Evolutionary conservation across 2,329 filamentous ascomycete species (phyloP).

Genomic region (Mycosphaerella arachidis): DNA sequence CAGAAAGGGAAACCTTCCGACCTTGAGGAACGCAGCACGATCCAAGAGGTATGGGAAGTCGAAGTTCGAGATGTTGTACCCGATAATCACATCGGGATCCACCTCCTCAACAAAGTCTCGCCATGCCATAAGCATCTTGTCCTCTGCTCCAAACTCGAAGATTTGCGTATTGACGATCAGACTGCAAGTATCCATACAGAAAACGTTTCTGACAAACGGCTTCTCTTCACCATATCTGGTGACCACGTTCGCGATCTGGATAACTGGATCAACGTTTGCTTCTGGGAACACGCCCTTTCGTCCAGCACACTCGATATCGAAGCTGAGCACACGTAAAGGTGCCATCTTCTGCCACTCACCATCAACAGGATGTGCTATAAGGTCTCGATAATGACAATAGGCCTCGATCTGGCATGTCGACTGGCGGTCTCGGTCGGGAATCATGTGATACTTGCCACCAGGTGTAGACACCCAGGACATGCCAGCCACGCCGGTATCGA

Average conservation of each 20-base stretch:
- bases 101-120: slow-evolving; percentile 82
- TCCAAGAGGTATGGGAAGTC: slow-evolving; percentile 96
- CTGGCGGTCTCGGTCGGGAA: slow-evolving; percentile 63
- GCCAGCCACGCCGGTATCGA: slow-evolving; percentile 87
- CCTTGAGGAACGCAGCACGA: slow-evolving; percentile 78
- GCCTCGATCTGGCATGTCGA: slow-evolving; percentile 98
- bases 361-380: slow-evolving; percentile 81
- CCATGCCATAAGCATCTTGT: slow-evolving; percentile 90
- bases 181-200: slow-evolving; percentile 88
- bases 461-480: slow-evolving; percentile 97
- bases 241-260: slow-evolving; percentile 96
- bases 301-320: slow-evolving; percentile 97
- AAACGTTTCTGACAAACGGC: slow-evolving; percentile 93
- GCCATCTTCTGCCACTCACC: slow-evolving; percentile 99
- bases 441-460: slow-evolving; percentile 65
- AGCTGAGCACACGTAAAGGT: slow-evolving; percentile 84
- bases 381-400: slow-evolving; percentile 71
- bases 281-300: slow-evolving; percentile 97
- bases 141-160: slow-evolving; percentile 73
- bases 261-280: slow-evolving; percentile 84
- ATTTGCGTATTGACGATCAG: slow-evolving; percentile 93
- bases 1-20: slow-evolving; percentile 78
- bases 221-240: slow-evolving; percentile 93
- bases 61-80: slow-evolving; percentile 98
- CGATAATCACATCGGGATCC: slow-evolving; percentile 95